Percentiles rank a stretch among this genome's conserved stretches.
phyloP scores from a whole-genome alignment of 495 filamentous ascomycete species.

The Aspergillus coremiiformis region DNA sequence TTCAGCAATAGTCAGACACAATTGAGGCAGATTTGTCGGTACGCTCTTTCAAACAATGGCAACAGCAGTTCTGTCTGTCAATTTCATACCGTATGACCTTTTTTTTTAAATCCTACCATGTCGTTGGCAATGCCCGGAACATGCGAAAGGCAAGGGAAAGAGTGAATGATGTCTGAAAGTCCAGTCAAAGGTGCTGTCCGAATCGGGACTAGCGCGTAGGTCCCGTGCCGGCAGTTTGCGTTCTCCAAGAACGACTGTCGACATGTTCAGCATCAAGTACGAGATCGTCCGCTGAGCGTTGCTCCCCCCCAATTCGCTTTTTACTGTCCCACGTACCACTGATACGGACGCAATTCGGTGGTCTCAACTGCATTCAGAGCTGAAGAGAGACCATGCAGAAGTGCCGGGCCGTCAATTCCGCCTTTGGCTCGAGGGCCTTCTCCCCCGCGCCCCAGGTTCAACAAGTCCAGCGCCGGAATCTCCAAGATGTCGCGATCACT shows the following conservation, averaged over 20 bases:
- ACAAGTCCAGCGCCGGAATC: conserved; percentile 44
- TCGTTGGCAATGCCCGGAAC: not conserved
- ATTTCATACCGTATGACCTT: not conserved
- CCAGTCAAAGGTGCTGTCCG: conserved; percentile 12
- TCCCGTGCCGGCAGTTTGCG: conserved; percentile 37
- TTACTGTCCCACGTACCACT: conserved; percentile 3
- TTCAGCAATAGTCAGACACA: conserved; percentile 21
- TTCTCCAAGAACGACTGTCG: conserved; percentile 22
- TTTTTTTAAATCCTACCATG: no score
- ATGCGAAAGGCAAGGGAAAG: not conserved
- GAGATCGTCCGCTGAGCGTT: conserved; percentile 26
- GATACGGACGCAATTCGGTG: conserved; percentile 19
- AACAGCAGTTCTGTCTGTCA: not conserved
- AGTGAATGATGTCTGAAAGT: not conserved
- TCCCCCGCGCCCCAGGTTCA: conserved; percentile 36
- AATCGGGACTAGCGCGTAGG: conserved; percentile 33
- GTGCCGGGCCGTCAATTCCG: conserved; percentile 41
- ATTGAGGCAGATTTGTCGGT: not conserved
- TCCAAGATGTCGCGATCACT: conserved; percentile 78
- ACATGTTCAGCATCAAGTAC: conserved; percentile 25
- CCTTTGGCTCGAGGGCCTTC: conserved; percentile 37
- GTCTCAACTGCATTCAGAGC: conserved; percentile 22
- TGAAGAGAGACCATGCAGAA: conserved; percentile 46
- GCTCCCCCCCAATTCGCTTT: conserved; percentile 24
- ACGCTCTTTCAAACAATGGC: not conserved